A percentile compares a stretch with the other conserved stretches of the same genome.
Conservation (phyloP, 345 rosid genomes). For the Salix viminalis region DNA sequence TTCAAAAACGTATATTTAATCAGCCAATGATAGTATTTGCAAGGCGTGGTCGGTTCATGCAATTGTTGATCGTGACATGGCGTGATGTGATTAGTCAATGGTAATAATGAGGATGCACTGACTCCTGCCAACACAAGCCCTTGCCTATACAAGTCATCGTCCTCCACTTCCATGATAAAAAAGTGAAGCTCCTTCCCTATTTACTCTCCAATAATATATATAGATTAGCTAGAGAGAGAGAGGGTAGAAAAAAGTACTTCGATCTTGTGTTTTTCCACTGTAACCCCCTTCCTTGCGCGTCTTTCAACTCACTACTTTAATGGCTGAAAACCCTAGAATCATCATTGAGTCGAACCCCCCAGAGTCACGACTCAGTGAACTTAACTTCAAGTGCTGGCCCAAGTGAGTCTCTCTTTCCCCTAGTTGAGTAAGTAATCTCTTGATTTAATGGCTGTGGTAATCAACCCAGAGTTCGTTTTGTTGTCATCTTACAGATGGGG, state of each 20-base stretch:
- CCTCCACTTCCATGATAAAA: not conserved
- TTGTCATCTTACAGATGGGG: constrained; percentile 56
- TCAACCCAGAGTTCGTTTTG: not conserved
- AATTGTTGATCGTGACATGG: constrained; percentile 10
- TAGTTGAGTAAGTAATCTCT: no score
- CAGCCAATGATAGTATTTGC: no score
- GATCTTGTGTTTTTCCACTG: not conserved
- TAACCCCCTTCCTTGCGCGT: not conserved
- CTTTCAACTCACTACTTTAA: not conserved
- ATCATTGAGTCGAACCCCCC: constrained; percentile 66
- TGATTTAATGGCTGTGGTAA: no score
- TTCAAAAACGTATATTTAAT: no score
- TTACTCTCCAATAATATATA: not conserved
- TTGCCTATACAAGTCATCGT: constrained; percentile 1
- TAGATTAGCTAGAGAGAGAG: not conserved
- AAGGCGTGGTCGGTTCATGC: not conserved
- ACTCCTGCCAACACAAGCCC: constrained; percentile 1
- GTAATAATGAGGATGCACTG: constrained; percentile 4
- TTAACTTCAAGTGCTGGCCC: constrained; percentile 94
- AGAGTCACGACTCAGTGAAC: constrained; percentile 55
- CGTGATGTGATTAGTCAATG: constrained; percentile 15
- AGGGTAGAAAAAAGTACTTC: not conserved
- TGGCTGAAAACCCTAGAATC: constrained; percentile 53
- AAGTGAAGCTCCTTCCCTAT: not conserved
- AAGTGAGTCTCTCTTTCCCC: constrained; percentile 44